Base-by-base conservation (phyloP, 2,329 filamentous ascomycete species). In the Trichothecium roseum region DNA sequence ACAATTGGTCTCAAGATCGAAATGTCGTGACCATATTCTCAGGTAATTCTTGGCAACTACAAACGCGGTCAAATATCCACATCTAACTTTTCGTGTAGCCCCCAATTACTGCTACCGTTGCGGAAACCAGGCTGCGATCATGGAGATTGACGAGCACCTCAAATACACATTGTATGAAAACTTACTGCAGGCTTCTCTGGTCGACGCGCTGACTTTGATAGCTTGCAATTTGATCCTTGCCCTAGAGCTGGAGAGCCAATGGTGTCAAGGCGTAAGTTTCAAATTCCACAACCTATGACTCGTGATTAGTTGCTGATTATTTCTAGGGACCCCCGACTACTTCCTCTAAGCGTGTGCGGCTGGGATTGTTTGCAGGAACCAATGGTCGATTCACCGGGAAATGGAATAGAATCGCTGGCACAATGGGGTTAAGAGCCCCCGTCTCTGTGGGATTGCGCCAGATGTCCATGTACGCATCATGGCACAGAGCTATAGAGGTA, bases 21-120 rank as follows among this genome's bases (percentile, higher is more conserved):
- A 96, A 98, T 49, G 91, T 98, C 35, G 91, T 98, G 42, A 98
- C 91, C 27, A 96, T 98, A 54, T 98, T 98, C 69, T 95, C 88
- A 48, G 87, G 84, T 89, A 66, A 45, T 53, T 40, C 12, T 35
- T 17, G n/a, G 31, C 24, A 27, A 18, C 5, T 15, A 14, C 28
- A 12, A 20, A 16, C 20, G 13, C 5, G 9, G 18, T 29, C 36
- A 22, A 30, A 32, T 18, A 62, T 44, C 17, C 28, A 36, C 42
- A 24, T 37, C 41, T 36, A 30, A 38, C 32, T 17, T 26, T 28
- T 26, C 26, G 10, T 16, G 15, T 53, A 78, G 84, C 84, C 36
- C 84, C 84, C 44, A 89, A 89, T 62, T 98, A 98, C 72, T 98
- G 89, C 69, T 96, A 98, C 72, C 78, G 91, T 60, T 98, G 91